Percentiles rank a stretch among this genome's conserved stretches.
Conservation (phyloP, 2,329 filamentous ascomycete species). For the Phoma herbarum region DNA sequence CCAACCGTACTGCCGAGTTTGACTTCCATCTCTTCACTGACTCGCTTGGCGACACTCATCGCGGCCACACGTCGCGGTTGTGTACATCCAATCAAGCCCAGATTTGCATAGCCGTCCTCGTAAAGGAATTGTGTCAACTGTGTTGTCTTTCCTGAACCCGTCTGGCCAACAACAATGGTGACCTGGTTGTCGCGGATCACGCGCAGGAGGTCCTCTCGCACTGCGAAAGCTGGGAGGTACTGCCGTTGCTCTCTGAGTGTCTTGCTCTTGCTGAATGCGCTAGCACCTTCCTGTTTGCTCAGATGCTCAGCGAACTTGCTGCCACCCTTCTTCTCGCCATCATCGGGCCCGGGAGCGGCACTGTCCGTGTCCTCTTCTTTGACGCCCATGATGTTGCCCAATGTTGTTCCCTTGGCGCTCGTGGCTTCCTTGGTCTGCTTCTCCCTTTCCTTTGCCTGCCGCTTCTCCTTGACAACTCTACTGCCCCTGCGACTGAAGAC, state of each 20-base stretch:
- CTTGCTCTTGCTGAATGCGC: slow-evolving; percentile 92
- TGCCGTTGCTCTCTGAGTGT: slow-evolving; percentile 89
- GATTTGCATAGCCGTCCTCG: slow-evolving; percentile 90
- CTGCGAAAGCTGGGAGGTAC: slow-evolving; percentile 93
- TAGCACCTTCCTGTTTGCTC: slow-evolving; percentile 84
- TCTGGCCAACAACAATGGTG: slow-evolving; percentile 95
- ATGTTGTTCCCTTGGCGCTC: slow-evolving; percentile 86
- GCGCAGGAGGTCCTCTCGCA: slow-evolving; percentile 88
- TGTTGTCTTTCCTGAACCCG: slow-evolving; percentile 96
- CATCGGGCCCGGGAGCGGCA: slow-evolving; percentile 77
- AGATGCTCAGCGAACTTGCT: slow-evolving; percentile 90
- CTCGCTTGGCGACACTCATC: slow-evolving; percentile 98
- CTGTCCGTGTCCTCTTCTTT: slow-evolving; percentile 92
- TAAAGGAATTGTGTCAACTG: slow-evolving; percentile 96
- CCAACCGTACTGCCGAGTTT: slow-evolving; percentile 86
- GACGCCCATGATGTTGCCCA: slow-evolving; percentile 95
- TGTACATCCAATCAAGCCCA: slow-evolving; percentile 93
- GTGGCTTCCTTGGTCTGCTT: slow-evolving; percentile 96
- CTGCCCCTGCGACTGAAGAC: slow-evolving; percentile 97
- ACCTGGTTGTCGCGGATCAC: slow-evolving; percentile 98
- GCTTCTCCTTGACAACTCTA: slow-evolving; percentile 86
- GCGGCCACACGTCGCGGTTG: slow-evolving; percentile 95
- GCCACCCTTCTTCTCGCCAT: slow-evolving; percentile 71
- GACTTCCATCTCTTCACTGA: slow-evolving; percentile 98
- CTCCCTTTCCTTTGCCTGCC: slow-evolving; percentile 91